These are phyloP conservation scores for Phyllosticta citribraziliensis DNA, from an alignment of 2,329 filamentous ascomycete genomes.

Conservation along the genomic window DNA sequence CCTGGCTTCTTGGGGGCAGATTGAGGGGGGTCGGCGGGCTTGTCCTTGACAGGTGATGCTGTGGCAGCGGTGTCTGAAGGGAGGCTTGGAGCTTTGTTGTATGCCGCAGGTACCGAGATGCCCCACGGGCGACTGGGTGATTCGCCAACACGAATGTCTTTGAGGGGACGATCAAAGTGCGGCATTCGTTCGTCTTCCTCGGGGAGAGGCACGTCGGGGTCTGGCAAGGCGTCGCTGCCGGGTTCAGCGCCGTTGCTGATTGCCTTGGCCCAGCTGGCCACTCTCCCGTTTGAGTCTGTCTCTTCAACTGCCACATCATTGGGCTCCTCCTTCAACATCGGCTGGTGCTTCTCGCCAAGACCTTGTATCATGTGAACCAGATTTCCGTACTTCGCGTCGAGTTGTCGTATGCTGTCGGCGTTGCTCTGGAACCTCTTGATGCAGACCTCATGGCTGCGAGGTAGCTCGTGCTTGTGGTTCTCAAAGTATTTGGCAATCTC, in stretches of 20 bases:
- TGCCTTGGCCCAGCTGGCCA: constrained; percentile 77
- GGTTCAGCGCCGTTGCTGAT: constrained; percentile 50
- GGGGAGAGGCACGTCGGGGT: constrained; percentile 10
- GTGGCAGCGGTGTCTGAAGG: constrained; percentile 32
- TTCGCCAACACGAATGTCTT: constrained; percentile 87
- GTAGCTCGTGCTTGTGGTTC: constrained; percentile 89
- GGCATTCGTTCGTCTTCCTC: constrained; percentile 55
- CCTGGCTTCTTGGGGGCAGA: not conserved
- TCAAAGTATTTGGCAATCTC: constrained; percentile 91
- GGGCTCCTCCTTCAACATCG: constrained; percentile 55
- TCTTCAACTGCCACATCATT: constrained; percentile 34
- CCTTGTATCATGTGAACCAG: constrained; percentile 92
- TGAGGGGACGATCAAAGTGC: constrained; percentile 74
- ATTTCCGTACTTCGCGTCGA: constrained; percentile 91
- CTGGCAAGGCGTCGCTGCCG: constrained; percentile 23
- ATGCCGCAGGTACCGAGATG: constrained; percentile 63
- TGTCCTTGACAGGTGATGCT: constrained; percentile 39
- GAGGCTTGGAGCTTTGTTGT: constrained; percentile 29
- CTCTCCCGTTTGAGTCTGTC: constrained; percentile 53
- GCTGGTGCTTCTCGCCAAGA: constrained; percentile 75
- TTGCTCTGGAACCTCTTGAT: constrained; percentile 83
- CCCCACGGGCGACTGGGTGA: constrained; percentile 91
- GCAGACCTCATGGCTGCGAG: constrained; percentile 87
- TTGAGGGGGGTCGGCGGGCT: constrained; percentile 2
- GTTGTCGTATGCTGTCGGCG: constrained; percentile 71